Base-by-base conservation (phyloP, 164 flowering plant species). In the Annona squamosa region DNA sequence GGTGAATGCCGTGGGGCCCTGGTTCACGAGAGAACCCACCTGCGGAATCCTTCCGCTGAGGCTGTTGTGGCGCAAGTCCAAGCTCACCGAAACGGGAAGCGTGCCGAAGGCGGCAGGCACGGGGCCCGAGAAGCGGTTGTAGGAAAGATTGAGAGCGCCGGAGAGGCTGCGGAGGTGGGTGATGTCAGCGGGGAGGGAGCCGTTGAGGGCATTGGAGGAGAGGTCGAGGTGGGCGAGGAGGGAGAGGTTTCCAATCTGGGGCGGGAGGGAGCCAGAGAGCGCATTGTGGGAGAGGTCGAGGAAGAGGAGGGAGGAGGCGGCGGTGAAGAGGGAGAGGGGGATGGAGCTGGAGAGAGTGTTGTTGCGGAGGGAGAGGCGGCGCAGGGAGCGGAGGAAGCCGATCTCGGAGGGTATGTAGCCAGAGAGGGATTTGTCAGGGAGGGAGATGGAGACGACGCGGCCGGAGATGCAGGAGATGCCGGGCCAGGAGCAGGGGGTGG, bases 391-490 rank as follows among this genome's bases (percentile, higher is more conserved):
- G 64, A 95, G 83, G 0, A 84, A 81, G 44, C 97, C 96, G 74
- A 95, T 88, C 68, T 90, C 94, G 0, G 99, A 95, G 1, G 98
- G 99, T 7, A 93, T 84, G 88, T 91, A 90, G 76, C 99, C 98
- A 17, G 83, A 77, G 73, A 93, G 81, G 63, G 80, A 69, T 57
- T 76, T 84, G 75, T 78, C 72, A 3, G 87, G 72, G 72, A 95
- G 97, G 12, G 74, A 41, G 71, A 95, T 77, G 4, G 80, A 76
- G 48, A 85, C 78, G 64, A 93, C 99, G 44, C 85, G 84, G 77
- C 37, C 65, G 37, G 72, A 74, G 18, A 78, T 71, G 81, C 98
- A 91, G 42, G 75, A 71, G 81, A 96, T 77, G 1, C 97, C 98
- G 4, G 7, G 42, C 99, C 99, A 96, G 47, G 69, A 79, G 71